A percentile compares a stretch with the other conserved stretches of the same genome.
These are phyloP conservation scores for Eucalyptus erythrocorys DNA, from an alignment of 345 rosid species.

Conservation along the genomic window DNA sequence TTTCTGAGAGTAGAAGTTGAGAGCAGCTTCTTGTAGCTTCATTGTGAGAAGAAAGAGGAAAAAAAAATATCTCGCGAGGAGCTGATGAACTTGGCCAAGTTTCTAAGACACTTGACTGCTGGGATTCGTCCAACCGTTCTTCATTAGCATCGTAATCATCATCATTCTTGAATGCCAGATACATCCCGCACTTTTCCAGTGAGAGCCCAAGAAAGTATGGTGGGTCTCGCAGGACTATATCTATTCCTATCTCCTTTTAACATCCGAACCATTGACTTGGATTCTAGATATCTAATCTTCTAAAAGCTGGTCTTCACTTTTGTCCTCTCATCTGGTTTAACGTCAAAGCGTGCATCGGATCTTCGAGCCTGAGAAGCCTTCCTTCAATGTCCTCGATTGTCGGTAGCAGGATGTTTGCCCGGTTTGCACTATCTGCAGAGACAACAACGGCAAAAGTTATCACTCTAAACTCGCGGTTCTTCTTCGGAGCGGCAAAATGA, in stretches of 20 bases:
- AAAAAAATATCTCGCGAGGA: background rate
- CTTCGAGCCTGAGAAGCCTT: conserved; percentile 7
- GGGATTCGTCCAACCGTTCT: conserved; percentile 14
- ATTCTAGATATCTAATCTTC: conserved; percentile 28
- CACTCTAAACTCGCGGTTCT: conserved; percentile 14
- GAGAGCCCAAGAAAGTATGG: conserved; percentile 9
- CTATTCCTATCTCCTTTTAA: conserved; percentile 11
- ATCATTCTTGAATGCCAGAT: conserved; percentile 22
- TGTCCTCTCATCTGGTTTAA: background rate
- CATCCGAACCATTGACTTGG: background rate
- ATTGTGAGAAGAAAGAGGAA: too few species aligned
- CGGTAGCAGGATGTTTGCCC: conserved; percentile 13
- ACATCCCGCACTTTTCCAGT: conserved; percentile 28
- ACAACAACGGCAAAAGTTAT: conserved; percentile 30
- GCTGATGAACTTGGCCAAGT: conserved; percentile 20
- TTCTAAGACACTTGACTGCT: conserved; percentile 23
- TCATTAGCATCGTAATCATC: conserved; percentile 34
- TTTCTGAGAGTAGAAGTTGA: too few species aligned
- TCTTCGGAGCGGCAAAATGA: conserved; percentile 18
- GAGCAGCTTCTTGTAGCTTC: too few species aligned
- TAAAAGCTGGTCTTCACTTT: conserved; percentile 29
- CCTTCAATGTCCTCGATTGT: conserved; percentile 24
- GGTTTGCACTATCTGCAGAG: conserved; percentile 15
- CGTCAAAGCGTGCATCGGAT: background rate
- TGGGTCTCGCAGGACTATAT: conserved; percentile 2